Conservation (phyloP, 495 filamentous ascomycete genomes). For the Talaromyces trachyspermus region DNA sequence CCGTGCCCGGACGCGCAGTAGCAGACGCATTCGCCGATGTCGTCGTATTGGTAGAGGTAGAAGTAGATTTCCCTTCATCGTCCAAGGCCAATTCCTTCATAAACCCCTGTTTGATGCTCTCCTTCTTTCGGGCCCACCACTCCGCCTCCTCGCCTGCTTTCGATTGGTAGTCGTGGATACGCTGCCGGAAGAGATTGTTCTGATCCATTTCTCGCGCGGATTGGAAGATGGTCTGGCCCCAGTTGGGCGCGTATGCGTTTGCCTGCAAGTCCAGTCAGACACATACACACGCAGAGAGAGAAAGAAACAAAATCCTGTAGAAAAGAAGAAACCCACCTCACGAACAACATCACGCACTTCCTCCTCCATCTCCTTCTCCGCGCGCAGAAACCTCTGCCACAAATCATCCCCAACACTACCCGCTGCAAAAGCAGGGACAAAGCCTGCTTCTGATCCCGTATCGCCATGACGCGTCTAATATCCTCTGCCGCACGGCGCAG, state of each 20-base stretch:
- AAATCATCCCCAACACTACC: conserved; percentile 94
- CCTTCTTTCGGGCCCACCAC: conserved; percentile 86
- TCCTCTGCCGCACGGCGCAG: conserved; percentile 85
- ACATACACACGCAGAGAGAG: conserved; percentile 1
- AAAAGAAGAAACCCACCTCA: conserved; percentile 52
- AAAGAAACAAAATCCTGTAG: conserved; percentile 4
- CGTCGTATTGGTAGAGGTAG: conserved; percentile 20
- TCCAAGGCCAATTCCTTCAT: conserved; percentile 74
- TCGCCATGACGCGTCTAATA: conserved; percentile 78
- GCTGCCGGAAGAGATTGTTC: conserved; percentile 53
- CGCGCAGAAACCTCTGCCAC: conserved; percentile 83
- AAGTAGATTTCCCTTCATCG: conserved; percentile 19
- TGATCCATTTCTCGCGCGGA: conserved; percentile 79
- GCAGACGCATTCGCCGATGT: conserved; percentile 9
- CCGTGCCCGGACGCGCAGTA: conserved; percentile 18
- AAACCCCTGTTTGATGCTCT: conserved; percentile 64
- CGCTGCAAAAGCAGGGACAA: conserved; percentile 74
- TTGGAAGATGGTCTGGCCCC: conserved; percentile 95
- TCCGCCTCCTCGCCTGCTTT: conserved; percentile 64
- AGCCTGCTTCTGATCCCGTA: conserved; percentile 78
- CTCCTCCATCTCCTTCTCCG: conserved; percentile 96
- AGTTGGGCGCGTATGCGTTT: conserved; percentile 76
- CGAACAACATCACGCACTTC: conserved; percentile 88
- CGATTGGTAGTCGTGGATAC: conserved; percentile 56
- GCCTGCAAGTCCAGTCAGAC: conserved; percentile 42